These are phyloP conservation scores for Zygotorulaspora chibaensis DNA, from an alignment of 805 yeast genomes.

Conservation along the genomic window DNA sequence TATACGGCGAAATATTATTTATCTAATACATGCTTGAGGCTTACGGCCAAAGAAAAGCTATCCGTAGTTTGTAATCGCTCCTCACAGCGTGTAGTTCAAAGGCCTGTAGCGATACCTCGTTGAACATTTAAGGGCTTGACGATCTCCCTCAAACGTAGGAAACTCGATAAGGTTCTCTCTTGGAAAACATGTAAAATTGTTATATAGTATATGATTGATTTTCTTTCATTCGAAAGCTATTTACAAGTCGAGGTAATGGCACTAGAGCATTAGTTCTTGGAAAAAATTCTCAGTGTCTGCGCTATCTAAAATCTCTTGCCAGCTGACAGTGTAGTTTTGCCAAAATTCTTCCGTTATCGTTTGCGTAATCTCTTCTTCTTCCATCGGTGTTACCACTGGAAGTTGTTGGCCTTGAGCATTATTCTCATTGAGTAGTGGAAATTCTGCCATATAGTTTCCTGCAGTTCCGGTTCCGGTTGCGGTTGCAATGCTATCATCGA, in stretches of 20 bases:
- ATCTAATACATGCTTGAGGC: too few species aligned
- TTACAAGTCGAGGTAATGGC: not conserved
- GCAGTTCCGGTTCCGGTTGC: not conserved
- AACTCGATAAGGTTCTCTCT: too few species aligned
- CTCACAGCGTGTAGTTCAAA: too few species aligned
- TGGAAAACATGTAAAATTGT: too few species aligned
- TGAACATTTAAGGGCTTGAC: too few species aligned
- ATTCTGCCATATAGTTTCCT: too few species aligned
- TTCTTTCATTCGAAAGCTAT: not conserved
- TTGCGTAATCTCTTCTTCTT: conserved; percentile 13
- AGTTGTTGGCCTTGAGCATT: not conserved
- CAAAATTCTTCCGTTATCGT: conserved; percentile 26
- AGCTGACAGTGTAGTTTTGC: conserved; percentile 23
- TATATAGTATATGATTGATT: too few species aligned
- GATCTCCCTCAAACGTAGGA: too few species aligned
- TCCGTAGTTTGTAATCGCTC: too few species aligned
- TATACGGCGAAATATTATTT: too few species aligned
- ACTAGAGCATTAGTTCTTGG: conserved; percentile 7
- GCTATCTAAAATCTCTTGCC: conserved; percentile 19
- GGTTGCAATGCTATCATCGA: not conserved
- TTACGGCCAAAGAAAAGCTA: too few species aligned
- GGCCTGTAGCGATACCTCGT: too few species aligned
- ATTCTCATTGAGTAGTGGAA: not conserved
- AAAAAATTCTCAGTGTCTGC: conserved; percentile 6
- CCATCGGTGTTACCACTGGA: not conserved